Evolutionary conservation across 805 yeast species (phyloP).

Genomic region (Saccharomycopsis selenospora): DNA sequence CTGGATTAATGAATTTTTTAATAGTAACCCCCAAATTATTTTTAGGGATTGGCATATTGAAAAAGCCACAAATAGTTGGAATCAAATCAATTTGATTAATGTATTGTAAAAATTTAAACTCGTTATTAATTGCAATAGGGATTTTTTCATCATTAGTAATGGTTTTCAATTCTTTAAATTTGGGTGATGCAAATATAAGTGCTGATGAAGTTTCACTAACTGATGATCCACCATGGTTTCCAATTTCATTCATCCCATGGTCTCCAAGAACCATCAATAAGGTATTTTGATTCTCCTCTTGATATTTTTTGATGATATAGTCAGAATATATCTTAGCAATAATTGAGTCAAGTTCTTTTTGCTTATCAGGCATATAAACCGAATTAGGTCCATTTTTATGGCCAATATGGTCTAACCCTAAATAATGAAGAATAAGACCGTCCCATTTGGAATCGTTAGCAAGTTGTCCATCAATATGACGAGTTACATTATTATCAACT

Average conservation of each 20-base stretch:
- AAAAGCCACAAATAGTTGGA: slow-evolving; percentile 55
- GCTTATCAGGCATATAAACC: slow-evolving; percentile 73
- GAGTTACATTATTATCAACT: slow-evolving; percentile 87
- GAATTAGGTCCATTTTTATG: slow-evolving; percentile 93
- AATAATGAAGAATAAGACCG: slow-evolving; percentile 75
- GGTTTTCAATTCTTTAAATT: slow-evolving; percentile 32
- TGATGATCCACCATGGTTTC: slow-evolving; percentile 96
- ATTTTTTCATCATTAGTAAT: slow-evolving; percentile 26
- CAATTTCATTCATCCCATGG: slow-evolving; percentile 94
- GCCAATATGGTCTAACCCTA: slow-evolving; percentile 96
- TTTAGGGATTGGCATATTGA: slow-evolving; percentile 61
- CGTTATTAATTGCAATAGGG: slow-evolving; percentile 34
- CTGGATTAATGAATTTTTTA: slow-evolving; percentile 48
- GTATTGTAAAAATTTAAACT: slow-evolving; percentile 45
- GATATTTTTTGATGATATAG: slow-evolving; percentile 46
- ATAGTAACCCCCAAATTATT: slow-evolving; percentile 71
- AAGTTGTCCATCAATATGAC: slow-evolving; percentile 67
- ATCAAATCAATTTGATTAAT: slow-evolving; percentile 68
- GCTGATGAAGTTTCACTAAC: slow-evolving; percentile 89
- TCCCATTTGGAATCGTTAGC: slow-evolving; percentile 56
- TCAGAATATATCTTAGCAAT: slow-evolving; percentile 44
- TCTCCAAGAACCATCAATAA: slow-evolving; percentile 81
- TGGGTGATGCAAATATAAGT: slow-evolving; percentile 58
- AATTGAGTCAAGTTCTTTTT: slow-evolving; percentile 75
- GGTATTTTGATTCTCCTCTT: slow-evolving; percentile 35